Conservation (phyloP, 495 filamentous ascomycete genomes). For the Aspergillus diversus region DNA sequence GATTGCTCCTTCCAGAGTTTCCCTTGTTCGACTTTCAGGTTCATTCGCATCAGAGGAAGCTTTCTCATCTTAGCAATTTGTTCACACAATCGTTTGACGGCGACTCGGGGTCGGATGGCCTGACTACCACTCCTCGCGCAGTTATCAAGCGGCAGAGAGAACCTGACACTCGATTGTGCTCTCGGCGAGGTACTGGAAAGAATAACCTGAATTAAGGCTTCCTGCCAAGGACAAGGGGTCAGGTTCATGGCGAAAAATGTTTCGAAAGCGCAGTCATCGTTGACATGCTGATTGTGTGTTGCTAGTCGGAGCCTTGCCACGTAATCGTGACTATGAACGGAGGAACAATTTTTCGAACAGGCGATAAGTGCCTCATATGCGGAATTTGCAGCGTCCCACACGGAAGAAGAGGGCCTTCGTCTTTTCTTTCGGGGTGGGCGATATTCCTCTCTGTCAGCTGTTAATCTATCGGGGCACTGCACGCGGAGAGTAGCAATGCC, state of each 20-base stretch:
- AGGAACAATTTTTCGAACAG: constrained; percentile 4
- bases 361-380: constrained; percentile 9
- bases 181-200: constrained; percentile 40
- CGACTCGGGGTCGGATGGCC: not conserved
- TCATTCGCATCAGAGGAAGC: constrained; percentile 17
- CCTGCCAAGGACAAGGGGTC: constrained; percentile 10
- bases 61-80: constrained; percentile 16
- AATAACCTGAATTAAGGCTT: constrained; percentile 30
- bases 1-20: constrained; percentile 21
- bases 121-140: not conserved
- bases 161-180: constrained; percentile 6
- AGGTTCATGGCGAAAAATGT: constrained; percentile 8
- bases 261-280: constrained; percentile 10
- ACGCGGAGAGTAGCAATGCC: constrained; percentile 7
- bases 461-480: not conserved
- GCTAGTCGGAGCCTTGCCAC: constrained; percentile 14
- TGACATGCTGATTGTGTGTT: constrained; percentile 5
- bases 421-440: not conserved
- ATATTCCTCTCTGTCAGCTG: not conserved
- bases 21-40: constrained; percentile 16
- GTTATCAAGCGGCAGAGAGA: not conserved
- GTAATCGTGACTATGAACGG: constrained; percentile 13
- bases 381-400: not conserved
- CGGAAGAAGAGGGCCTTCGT: not conserved
- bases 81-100: constrained; percentile 15